Base-by-base conservation (phyloP, 768 basidiomycete genomes). In the Suillus subaureus region DNA sequence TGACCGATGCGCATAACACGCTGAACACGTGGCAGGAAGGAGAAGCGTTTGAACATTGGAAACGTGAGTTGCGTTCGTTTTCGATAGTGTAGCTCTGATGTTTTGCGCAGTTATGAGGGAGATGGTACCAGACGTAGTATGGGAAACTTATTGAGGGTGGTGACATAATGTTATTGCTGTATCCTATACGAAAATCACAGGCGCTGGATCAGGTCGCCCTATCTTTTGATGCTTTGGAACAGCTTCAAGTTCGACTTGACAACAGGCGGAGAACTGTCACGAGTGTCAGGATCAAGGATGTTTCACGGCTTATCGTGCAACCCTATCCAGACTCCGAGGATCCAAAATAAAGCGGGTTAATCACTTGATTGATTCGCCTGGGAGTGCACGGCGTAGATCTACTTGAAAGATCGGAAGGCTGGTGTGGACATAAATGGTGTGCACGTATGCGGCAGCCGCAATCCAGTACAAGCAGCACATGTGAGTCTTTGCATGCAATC, bases 21-120 rank as follows among this genome's bases (percentile, higher is more conserved):
- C 76, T 95, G 64, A 85, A 84, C 39, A 80, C 82, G 43, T 85
- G 91, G 81, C 93, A 96, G 74, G 77, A 84, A 33, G 80, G 79
- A 42, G 86, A 87, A 69, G 87, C 88, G 2, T 68, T 87, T 54
- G 83, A 87, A 51, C 93, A 94, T 70, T 97, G 95, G 95, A 82
- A 82, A 66, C 74, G 91, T 91, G 73, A 68, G 89, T 82, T 60
- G 69, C 35, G 55, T 63, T 43, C 55, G 61, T 47, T 40, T 26
- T 58, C 26, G 23, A 61, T 37, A 26, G n/a, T 62, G 23, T 43
- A 61, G 5, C 7, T 31, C 42, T 58, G 37, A 58, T 58, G 8
- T 28, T 26, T 67, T 26, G 60, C 65, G 67, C 64, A 91, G 90
- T 93, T 40, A 96, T 96, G 93, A 85, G 92, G 64, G 78, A 87